Base-by-base conservation (phyloP, 768 basidiomycete genomes). In the Hericium coralloides region DNA sequence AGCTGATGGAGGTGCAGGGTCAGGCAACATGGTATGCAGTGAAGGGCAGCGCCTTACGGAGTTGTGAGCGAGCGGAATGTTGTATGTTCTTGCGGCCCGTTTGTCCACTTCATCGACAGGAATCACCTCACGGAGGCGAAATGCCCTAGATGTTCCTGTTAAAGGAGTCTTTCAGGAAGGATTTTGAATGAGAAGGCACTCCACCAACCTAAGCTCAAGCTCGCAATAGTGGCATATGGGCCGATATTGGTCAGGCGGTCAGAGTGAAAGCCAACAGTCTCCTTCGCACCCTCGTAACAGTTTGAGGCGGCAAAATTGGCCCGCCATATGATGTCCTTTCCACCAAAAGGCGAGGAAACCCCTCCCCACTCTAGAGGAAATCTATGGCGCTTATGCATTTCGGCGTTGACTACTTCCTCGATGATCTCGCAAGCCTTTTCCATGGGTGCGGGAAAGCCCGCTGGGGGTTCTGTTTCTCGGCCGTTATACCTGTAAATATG, bases 301-400 rank as follows among this genome's bases (percentile, higher is more conserved):
- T 92, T 92, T 2, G 89, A 82, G 1, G 89, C 90, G 3, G 90
- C 90, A 22, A 92, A 89, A 61, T 92, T 92, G 1, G 90, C 91
- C 54, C 80, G 75, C 90, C 91, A 92, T 8, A 69, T 60, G 38
- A 67, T 41, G 1, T 55, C 57, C 18, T 60, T 58, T 12, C 60
- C 61, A 3, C 59, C 56, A 17, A 59, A 57, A 8, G 58, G 49
- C 3, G 57, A 52, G 0, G 65, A 64, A 7, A 67, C 66, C 4
- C 70, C 72, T 15, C 66, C 74, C 87, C 88, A 92, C 69, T 92
- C 91, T 4, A 86, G 70, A 3, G 78, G 76, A 67, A 79, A 85
- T 8, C 80, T 81, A 52, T 72, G 59, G 52, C 89, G 77, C 65
- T 78, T 82, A 59, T 68, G 74, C 70, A 92, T 76, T 67, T 89